Percentiles rank a stretch among this genome's conserved stretches.
phyloP scores from a whole-genome alignment of 2,329 filamentous ascomycete species.

The Alternaria solani region DNA sequence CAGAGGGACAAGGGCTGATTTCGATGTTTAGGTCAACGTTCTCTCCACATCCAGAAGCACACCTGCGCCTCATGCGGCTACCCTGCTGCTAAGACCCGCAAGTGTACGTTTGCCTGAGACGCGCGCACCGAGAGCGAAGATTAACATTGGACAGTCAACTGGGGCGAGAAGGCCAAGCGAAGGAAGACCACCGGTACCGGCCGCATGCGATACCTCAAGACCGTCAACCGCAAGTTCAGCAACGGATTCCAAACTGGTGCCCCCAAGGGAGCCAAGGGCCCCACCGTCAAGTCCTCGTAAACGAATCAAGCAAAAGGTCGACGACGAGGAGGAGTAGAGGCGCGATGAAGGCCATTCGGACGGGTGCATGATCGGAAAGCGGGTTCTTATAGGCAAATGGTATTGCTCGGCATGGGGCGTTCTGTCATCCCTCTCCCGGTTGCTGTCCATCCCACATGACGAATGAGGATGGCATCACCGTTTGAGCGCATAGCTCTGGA shows the following conservation, averaged over 20 bases:
- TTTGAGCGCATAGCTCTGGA: constrained; percentile 43
- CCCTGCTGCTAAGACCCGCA: constrained; percentile 94
- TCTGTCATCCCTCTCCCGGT: constrained; percentile 46
- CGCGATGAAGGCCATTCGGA: constrained; percentile 36
- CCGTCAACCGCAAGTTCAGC: constrained; percentile 90
- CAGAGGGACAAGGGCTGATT: constrained; percentile 44
- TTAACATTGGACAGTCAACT: constrained; percentile 78
- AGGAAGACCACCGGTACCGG: constrained; percentile 99
- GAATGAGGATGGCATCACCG: constrained; percentile 41
- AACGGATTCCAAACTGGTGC: constrained; percentile 95
- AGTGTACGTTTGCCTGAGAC: constrained; percentile 78
- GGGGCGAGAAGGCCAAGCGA: constrained; percentile 99
- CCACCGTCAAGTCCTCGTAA: constrained; percentile 47
- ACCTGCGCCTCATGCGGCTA: constrained; percentile 97
- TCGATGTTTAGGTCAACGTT: constrained; percentile 76
- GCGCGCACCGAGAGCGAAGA: constrained; percentile 17
- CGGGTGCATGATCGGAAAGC: constrained; percentile 42
- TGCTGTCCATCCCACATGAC: constrained; percentile 42
- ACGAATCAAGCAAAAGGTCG: constrained; percentile 20
- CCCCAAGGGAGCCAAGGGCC: constrained; percentile 83
- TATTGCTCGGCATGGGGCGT: constrained; percentile 52
- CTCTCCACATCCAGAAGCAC: constrained; percentile 99
- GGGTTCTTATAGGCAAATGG: constrained; percentile 45
- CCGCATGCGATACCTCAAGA: constrained; percentile 94
- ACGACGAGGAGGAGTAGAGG: constrained; percentile 30